Evolutionary conservation across 352 stramenopile species (phyloP), one percentile per base, ranked within the genome.

Genomic region (Pythium oligandrum): DNA sequence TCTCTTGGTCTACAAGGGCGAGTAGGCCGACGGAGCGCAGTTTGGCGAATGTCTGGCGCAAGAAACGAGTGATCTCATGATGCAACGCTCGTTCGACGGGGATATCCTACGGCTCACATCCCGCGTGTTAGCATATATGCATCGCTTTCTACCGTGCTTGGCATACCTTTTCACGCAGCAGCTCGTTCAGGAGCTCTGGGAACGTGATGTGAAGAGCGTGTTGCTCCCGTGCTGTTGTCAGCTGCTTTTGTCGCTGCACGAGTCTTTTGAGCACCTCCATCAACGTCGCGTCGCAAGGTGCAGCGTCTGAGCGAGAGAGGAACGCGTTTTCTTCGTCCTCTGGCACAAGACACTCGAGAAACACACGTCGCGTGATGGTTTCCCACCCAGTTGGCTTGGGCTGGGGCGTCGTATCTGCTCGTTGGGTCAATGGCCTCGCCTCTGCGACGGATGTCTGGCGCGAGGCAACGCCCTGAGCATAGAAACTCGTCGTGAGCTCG

Each of bases 1-100:
- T 51, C 33, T 67, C 63, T 26, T 67, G 50, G 42, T 91, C 68
- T 64, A 86, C 70, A 34, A 91, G 63, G 40, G 73, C 82, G 30
- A 91, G 52, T 9, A 91, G 55, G 0, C 80, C 80, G 12, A 61
- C 49, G 10, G 43, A 68, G 38, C 72, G 63, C 42, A 91, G 44
- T 30, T 44, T 68, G 12, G 60, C 57, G 35, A 89, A 91, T 4
- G 55, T 57, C 37, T 66, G 67, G 26, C 78, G 80, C 37, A 83
- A 17, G 35, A 61, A 57, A 39, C 57, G 46, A 45, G 50, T 53
- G 40, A 56, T 31, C 10, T 30, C 5, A 37, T 68, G 55, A 45
- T 56, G 47, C 10, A 60, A 44, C 8, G 26, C 48, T 8, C 49
- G 37, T 5, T 33, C 44, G 1, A 34, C n/a, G 2, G 44, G 11